These are phyloP conservation scores for Chimonanthus praecox DNA, from an alignment of 164 flowering plant genomes.

Conservation along the genomic window DNA sequence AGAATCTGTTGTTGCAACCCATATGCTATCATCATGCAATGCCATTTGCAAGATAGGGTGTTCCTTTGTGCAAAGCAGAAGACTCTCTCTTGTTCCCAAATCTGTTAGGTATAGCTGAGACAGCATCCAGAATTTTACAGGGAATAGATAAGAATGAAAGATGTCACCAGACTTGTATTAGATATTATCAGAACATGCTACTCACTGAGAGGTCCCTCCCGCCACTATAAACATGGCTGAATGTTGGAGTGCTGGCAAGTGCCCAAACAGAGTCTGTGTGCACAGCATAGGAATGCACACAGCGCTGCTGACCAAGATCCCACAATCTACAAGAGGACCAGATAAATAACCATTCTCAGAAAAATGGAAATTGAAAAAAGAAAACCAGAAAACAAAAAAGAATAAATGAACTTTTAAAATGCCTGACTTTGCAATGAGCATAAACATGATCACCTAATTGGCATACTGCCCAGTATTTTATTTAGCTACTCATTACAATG, in stretches of 20 bases:
- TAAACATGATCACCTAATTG: not conserved
- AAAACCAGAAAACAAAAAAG: not conserved
- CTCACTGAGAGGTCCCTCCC: constrained; percentile 93
- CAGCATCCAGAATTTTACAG: constrained; percentile 14
- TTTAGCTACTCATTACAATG: no score
- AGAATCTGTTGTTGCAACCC: constrained; percentile 96
- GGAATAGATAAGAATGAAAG: constrained; percentile 1
- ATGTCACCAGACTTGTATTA: not conserved
- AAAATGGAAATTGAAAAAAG: not conserved
- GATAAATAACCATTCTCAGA: not conserved
- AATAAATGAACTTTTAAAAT: not conserved
- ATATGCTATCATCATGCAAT: constrained; percentile 77
- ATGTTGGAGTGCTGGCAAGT: constrained; percentile 88
- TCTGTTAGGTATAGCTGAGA: constrained; percentile 88
- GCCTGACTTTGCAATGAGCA: not conserved
- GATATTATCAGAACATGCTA: not conserved
- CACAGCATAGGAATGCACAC: constrained; percentile 95
- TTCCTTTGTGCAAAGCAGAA: constrained; percentile 84
- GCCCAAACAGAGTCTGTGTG: constrained; percentile 99
- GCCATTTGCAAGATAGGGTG: constrained; percentile 78
- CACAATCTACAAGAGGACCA: constrained; percentile 51
- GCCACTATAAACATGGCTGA: constrained; percentile 97
- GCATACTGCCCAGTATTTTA: no score
- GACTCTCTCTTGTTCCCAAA: constrained; percentile 87
- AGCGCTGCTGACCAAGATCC: constrained; percentile 99